These are phyloP conservation scores for Hyphopichia wangnamkhiaoensis DNA, from an alignment of 1,139 yeast genomes.

Conservation along the genomic window DNA sequence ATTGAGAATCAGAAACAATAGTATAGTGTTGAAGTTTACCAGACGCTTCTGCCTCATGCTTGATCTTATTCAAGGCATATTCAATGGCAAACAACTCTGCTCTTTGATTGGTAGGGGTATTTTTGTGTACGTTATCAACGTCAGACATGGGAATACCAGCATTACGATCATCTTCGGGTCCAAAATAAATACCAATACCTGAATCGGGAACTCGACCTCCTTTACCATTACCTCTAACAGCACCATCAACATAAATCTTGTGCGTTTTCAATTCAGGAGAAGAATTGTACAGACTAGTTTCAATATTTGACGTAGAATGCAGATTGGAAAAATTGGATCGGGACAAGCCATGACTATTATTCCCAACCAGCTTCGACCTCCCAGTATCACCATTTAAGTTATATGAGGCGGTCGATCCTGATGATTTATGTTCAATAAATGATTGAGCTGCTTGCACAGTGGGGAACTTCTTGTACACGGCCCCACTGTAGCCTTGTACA, in stretches of 20 bases:
- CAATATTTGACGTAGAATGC: too few relatives aligned
- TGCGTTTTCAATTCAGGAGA: too few relatives aligned
- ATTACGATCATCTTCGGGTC: constrained; percentile 54
- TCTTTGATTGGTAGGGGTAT: constrained; percentile 70
- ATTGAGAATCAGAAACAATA: constrained; percentile 60
- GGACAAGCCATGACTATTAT: too few relatives aligned
- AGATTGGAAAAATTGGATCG: too few relatives aligned
- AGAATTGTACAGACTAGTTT: neutral
- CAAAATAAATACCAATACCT: constrained; percentile 79
- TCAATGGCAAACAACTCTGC: constrained; percentile 75
- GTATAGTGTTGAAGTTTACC: constrained; percentile 14
- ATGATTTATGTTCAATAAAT: neutral
- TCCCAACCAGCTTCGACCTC: too few relatives aligned
- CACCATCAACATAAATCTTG: constrained; percentile 70
- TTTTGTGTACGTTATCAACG: constrained; percentile 15
- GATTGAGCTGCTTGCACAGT: constrained; percentile 44
- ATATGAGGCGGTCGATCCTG: too few relatives aligned
- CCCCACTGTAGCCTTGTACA: constrained; percentile 55
- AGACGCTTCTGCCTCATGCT: neutral
- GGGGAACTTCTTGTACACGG: constrained; percentile 55
- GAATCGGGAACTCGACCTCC: constrained; percentile 38
- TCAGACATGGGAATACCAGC: constrained; percentile 48
- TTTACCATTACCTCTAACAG: constrained; percentile 57
- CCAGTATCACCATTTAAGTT: too few relatives aligned
- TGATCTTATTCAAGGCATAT: constrained; percentile 50